Evolutionary conservation across 768 basidiomycete species (phyloP).

Genomic region (Podaxis mareebaensis): DNA sequence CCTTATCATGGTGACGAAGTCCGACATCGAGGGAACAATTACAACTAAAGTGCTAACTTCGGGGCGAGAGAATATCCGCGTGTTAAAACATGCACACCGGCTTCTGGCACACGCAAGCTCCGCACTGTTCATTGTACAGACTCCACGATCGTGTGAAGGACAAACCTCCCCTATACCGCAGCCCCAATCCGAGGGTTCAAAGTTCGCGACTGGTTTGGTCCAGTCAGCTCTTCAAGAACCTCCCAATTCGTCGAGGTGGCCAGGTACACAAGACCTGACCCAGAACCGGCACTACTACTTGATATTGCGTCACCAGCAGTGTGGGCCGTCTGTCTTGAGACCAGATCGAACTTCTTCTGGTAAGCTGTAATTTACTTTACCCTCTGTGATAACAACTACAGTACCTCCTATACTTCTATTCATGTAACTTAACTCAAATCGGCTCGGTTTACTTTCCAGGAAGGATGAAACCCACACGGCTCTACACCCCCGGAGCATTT

Average conservation of each 20-base stretch:
- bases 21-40: not conserved
- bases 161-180: not conserved
- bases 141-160: not conserved
- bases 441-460: not conserved
- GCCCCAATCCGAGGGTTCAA: not conserved
- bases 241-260: not conserved
- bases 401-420: not conserved
- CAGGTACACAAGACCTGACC: too few species aligned
- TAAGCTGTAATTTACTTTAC: too few species aligned
- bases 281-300: too few species aligned
- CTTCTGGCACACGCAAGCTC: not conserved
- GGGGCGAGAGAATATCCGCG: not conserved
- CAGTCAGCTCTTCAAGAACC: not conserved
- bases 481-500: not conserved
- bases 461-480: not conserved
- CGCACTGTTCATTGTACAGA: not conserved
- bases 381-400: not conserved
- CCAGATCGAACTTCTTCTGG: too few species aligned
- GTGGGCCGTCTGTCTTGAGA: too few species aligned
- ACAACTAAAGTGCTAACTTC: not conserved
- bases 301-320: too few species aligned
- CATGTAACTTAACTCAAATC: not conserved
- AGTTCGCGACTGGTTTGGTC: not conserved
- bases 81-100: not conserved
- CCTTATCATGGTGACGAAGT: not conserved